Evolutionary conservation across 495 filamentous ascomycete genomes (phyloP).

Genomic region (Cercophora scortea): DNA sequence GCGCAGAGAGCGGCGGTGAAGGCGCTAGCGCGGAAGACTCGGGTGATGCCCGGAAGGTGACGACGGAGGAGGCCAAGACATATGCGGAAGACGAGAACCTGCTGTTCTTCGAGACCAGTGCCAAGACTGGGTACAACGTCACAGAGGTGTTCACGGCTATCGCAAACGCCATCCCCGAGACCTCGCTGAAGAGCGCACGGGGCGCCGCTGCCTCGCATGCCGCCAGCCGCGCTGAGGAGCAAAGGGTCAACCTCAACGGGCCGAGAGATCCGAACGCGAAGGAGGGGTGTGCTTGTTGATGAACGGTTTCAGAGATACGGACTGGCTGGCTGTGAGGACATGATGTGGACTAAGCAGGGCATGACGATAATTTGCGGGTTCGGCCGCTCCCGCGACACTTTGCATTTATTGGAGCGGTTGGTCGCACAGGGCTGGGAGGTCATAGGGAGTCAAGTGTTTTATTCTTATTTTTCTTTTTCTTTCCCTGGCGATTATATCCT

Average conservation of each 20-base stretch:
- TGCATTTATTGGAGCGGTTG: constrained; percentile 1
- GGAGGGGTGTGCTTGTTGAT: constrained; percentile 86
- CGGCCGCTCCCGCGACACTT: not conserved
- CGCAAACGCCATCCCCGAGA: constrained; percentile 93
- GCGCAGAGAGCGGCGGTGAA: constrained; percentile 31
- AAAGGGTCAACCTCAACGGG: constrained; percentile 63
- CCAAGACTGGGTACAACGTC: constrained; percentile 91
- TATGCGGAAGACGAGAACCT: constrained; percentile 94
- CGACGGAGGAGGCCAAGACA: constrained; percentile 76
- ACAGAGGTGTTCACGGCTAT: constrained; percentile 97
- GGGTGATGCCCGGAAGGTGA: constrained; percentile 79
- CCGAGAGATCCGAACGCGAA: constrained; percentile 59
- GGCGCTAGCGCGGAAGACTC: constrained; percentile 50
- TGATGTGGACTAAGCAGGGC: not conserved
- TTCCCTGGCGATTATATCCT: not conserved
- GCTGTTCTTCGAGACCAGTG: constrained; percentile 95
- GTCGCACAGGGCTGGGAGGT: constrained; percentile 3
- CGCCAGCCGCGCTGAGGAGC: constrained; percentile 47
- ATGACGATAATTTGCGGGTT: not conserved
- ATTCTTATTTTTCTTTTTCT: not conserved
- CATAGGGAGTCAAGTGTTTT: not conserved
- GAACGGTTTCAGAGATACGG: not conserved
- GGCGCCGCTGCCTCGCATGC: constrained; percentile 55
- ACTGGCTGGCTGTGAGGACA: not conserved
- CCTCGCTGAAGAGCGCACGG: constrained; percentile 80